phyloP scores from a whole-genome alignment of 768 basidiomycete species.

The Suillus paluster region DNA sequence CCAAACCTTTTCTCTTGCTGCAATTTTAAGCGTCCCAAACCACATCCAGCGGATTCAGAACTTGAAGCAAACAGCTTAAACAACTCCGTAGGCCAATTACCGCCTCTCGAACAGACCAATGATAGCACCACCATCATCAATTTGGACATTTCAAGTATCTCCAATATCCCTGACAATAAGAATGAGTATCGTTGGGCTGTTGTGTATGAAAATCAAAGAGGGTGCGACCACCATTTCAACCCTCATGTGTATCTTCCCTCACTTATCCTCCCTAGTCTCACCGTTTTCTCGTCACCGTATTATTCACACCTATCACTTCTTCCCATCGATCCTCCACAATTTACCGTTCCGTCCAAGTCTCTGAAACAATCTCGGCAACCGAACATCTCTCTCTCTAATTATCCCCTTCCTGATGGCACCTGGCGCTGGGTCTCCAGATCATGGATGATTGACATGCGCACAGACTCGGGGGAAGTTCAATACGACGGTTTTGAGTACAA shows the following conservation, averaged over 20 bases:
- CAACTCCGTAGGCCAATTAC: slow-evolving; percentile 6
- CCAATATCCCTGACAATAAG: slow-evolving; percentile 35
- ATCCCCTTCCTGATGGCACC: slow-evolving; percentile 77
- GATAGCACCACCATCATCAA: slow-evolving; percentile 32
- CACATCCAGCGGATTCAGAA: background rate
- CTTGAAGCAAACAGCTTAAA: background rate
- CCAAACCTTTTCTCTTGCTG: slow-evolving; percentile 28
- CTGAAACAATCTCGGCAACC: slow-evolving; percentile 50
- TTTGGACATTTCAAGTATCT: slow-evolving; percentile 31
- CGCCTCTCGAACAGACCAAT: slow-evolving; percentile 1
- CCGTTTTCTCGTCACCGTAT: slow-evolving; percentile 70
- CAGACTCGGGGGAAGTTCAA: slow-evolving; percentile 73
- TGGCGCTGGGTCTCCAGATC: slow-evolving; percentile 82
- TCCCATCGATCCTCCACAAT: slow-evolving; percentile 73
- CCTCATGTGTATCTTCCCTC: slow-evolving; percentile 10
- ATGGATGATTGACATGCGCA: slow-evolving; percentile 92
- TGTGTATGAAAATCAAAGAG: slow-evolving; percentile 83
- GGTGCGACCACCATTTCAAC: slow-evolving; percentile 46
- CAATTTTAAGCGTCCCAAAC: slow-evolving; percentile 15
- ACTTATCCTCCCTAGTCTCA: slow-evolving; percentile 46
- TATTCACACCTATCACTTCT: slow-evolving; percentile 75
- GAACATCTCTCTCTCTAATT: slow-evolving; percentile 60
- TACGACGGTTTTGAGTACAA: slow-evolving; percentile 89
- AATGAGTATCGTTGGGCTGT: slow-evolving; percentile 78
- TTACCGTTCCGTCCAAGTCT: slow-evolving; percentile 58